phyloP scores from a whole-genome alignment of 2,329 filamentous ascomycete genomes.

The Fusarium pseudonygamai region DNA sequence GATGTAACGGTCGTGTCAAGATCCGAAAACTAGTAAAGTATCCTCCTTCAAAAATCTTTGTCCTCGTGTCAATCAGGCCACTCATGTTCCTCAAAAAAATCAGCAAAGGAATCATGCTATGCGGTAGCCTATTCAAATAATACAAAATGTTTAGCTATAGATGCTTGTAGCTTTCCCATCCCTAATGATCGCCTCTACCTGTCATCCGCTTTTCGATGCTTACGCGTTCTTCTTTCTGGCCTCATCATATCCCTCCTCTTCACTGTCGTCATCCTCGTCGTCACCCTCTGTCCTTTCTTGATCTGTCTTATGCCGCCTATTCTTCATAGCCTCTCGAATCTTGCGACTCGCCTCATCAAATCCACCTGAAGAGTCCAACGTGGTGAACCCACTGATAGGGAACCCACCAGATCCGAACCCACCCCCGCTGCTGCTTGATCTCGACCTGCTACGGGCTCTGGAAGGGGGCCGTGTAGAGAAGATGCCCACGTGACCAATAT shows the following conservation, averaged over 20 bases:
- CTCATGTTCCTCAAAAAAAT: neutral
- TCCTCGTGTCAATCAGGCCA: neutral
- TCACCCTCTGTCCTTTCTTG: slow-evolving; percentile 49
- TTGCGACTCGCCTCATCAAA: slow-evolving; percentile 86
- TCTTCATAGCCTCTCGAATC: slow-evolving; percentile 85
- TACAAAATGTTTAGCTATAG: slow-evolving; percentile 26
- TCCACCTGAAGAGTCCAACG: slow-evolving; percentile 71
- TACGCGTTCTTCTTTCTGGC: slow-evolving; percentile 54
- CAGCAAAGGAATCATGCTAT: neutral
- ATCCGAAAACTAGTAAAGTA: neutral
- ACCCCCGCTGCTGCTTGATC: slow-evolving; percentile 74
- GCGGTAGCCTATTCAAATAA: slow-evolving; percentile 9
- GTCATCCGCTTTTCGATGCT: slow-evolving; percentile 1
- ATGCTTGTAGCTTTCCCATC: neutral
- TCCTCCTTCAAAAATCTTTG: neutral
- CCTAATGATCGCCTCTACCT: neutral
- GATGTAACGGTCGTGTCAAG: neutral
- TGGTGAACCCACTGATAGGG: slow-evolving; percentile 75
- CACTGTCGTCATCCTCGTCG: slow-evolving; percentile 53
- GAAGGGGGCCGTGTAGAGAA: slow-evolving; percentile 91
- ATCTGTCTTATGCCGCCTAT: slow-evolving; percentile 64
- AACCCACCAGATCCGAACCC: slow-evolving; percentile 70
- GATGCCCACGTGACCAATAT: slow-evolving; percentile 86
- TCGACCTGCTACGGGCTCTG: slow-evolving; percentile 75
- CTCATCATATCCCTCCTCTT: slow-evolving; percentile 55